phyloP scores from a whole-genome alignment of 257 asterid species.

The Verbascum thapsus region DNA sequence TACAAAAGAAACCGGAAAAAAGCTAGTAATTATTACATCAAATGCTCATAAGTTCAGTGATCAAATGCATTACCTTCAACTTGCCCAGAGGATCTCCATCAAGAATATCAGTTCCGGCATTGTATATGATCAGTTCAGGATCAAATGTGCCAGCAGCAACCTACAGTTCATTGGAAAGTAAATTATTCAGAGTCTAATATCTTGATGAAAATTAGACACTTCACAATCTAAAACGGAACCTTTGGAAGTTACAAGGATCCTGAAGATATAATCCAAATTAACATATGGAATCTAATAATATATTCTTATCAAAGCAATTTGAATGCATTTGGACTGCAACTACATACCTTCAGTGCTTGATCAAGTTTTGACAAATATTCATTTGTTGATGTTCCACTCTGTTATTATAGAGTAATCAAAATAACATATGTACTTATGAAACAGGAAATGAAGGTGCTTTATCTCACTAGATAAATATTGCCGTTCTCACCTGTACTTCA shows the following conservation, averaged over 20 bases:
- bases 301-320: not conserved
- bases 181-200: slow-evolving; percentile 8
- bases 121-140: slow-evolving; percentile 84
- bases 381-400: slow-evolving; percentile 76
- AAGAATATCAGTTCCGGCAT: slow-evolving; percentile 93
- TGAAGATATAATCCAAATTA: not conserved
- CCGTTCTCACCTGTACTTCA: slow-evolving; percentile 69
- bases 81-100: slow-evolving; percentile 94
- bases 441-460: not conserved
- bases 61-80: slow-evolving; percentile 61
- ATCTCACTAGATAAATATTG: slow-evolving; percentile 15
- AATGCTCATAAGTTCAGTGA: slow-evolving; percentile 17
- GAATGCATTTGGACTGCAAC: slow-evolving; percentile 19
- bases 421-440: slow-evolving; percentile 13
- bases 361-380: slow-evolving; percentile 78
- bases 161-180: slow-evolving; percentile 44
- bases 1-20: not conserved
- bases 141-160: slow-evolving; percentile 61
- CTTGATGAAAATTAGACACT: slow-evolving; percentile 15
- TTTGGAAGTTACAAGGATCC: not conserved
- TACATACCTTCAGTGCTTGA: slow-evolving; percentile 75
- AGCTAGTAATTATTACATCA: not conserved
- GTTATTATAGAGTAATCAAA: slow-evolving; percentile 28
- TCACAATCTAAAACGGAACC: not conserved
- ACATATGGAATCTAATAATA: not conserved